phyloP scores from a whole-genome alignment of 805 yeast genomes.

The Blastobotrys peoriensis region DNA sequence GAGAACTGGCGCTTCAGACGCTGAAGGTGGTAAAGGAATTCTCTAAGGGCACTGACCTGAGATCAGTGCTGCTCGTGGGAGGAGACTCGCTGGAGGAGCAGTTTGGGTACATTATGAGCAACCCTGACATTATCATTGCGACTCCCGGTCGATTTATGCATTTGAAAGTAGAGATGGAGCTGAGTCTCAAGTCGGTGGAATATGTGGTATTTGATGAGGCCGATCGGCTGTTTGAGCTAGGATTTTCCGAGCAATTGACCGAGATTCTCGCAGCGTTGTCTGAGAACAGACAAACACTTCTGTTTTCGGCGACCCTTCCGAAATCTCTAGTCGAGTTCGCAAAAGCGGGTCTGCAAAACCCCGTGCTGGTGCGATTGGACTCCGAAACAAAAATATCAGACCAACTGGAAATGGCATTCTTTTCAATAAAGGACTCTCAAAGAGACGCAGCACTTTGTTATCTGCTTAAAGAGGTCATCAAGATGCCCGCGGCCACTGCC shows the following conservation, averaged over 20 bases:
- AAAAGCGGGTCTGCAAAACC: slow-evolving; percentile 90
- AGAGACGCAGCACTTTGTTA: slow-evolving; percentile 80
- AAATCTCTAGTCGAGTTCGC: slow-evolving; percentile 91
- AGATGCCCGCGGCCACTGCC: slow-evolving; percentile 71
- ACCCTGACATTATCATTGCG: slow-evolving; percentile 92
- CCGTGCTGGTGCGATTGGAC: slow-evolving; percentile 87
- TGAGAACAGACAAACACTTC: slow-evolving; percentile 71
- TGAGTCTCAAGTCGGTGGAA: slow-evolving; percentile 77
- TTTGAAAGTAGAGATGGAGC: slow-evolving; percentile 89
- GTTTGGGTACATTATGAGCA: slow-evolving; percentile 83
- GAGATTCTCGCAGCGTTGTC: slow-evolving; percentile 85
- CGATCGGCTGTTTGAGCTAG: slow-evolving; percentile 93
- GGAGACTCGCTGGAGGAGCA: slow-evolving; percentile 99
- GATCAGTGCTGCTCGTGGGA: slow-evolving; percentile 81
- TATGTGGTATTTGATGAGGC: slow-evolving; percentile 96
- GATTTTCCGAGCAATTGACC: slow-evolving; percentile 87
- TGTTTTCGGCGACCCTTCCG: slow-evolving; percentile 95
- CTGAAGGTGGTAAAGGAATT: slow-evolving; percentile 84
- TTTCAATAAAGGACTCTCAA: slow-evolving; percentile 75
- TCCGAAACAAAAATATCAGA: slow-evolving; percentile 89
- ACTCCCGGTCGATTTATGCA: slow-evolving; percentile 98
- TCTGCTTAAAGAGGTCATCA: slow-evolving; percentile 75
- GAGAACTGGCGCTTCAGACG: slow-evolving; percentile 95
- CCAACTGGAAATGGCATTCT: slow-evolving; percentile 81
- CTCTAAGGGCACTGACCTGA: slow-evolving; percentile 72